These are phyloP conservation scores for Penicillium canariense DNA, from an alignment of 495 filamentous ascomycete species.

Conservation along the genomic window DNA sequence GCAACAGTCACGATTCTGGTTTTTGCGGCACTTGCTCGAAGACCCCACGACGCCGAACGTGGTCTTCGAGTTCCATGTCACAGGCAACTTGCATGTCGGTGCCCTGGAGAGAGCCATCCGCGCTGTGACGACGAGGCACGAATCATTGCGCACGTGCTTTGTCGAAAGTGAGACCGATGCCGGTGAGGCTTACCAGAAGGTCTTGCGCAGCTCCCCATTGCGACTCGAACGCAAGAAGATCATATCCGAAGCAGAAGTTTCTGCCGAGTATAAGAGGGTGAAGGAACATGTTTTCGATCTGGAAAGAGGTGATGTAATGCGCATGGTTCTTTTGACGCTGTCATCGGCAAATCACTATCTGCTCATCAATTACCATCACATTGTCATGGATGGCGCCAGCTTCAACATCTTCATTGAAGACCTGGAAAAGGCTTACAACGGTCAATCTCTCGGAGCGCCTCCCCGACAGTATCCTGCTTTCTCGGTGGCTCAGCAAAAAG, in stretches of 20 bases:
- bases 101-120: slow-evolving; percentile 29
- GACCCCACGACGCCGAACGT: slow-evolving; percentile 40
- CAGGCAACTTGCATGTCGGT: slow-evolving; percentile 6
- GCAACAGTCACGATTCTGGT: slow-evolving; percentile 39
- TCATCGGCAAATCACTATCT: slow-evolving; percentile 16
- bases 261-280: slow-evolving; percentile 13
- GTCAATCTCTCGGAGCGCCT: neutral
- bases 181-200: slow-evolving; percentile 12
- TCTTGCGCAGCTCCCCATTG: slow-evolving; percentile 1
- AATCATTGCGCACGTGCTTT: slow-evolving; percentile 39
- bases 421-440: slow-evolving; percentile 33
- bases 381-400: slow-evolving; percentile 42
- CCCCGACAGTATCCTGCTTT: neutral
- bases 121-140: slow-evolving; percentile 32
- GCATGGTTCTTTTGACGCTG: slow-evolving; percentile 19
- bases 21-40: slow-evolving; percentile 29
- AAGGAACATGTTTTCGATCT: slow-evolving; percentile 22
- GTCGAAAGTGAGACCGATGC: slow-evolving; percentile 9
- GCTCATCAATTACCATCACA: slow-evolving; percentile 37
- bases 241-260: slow-evolving; percentile 7
- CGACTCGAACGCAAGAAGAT: slow-evolving; percentile 9
- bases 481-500: slow-evolving; percentile 1
- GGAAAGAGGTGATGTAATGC: slow-evolving; percentile 15
- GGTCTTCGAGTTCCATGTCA: neutral
- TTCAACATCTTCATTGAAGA: slow-evolving; percentile 35